Evolutionary conservation across 108 stramenopile genomes (phyloP).

Genomic region (Chaetoceros tenuissimus): DNA sequence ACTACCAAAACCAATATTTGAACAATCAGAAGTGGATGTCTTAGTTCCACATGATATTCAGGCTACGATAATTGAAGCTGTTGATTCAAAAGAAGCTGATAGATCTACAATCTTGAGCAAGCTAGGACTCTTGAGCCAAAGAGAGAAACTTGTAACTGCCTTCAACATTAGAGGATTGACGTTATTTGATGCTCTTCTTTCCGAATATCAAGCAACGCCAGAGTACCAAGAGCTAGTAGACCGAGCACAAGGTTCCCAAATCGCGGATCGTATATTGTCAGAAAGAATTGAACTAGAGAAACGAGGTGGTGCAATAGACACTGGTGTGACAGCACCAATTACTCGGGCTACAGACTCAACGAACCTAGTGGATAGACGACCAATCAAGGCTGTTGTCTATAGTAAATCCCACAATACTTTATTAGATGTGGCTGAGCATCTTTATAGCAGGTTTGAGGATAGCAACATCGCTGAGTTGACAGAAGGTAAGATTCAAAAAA

Average conservation of each 20-base stretch:
- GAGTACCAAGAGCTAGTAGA: slow-evolving; percentile 40
- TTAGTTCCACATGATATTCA: slow-evolving; percentile 19
- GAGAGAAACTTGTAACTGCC: slow-evolving; percentile 1
- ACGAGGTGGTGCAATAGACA: slow-evolving; percentile 24
- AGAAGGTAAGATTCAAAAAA: slow-evolving; percentile 22
- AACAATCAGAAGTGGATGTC: slow-evolving; percentile 31
- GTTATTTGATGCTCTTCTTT: too few relatives aligned
- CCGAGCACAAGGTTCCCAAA: slow-evolving; percentile 23
- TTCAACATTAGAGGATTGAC: slow-evolving; percentile 3
- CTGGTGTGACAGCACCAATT: too few relatives aligned
- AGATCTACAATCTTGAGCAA: slow-evolving; percentile 1
- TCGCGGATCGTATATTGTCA: slow-evolving; percentile 14
- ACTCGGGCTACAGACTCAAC: neutral
- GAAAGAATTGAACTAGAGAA: slow-evolving; percentile 10
- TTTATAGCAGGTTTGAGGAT: slow-evolving; percentile 16
- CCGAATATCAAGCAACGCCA: slow-evolving; percentile 17
- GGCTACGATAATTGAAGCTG: slow-evolving; percentile 19
- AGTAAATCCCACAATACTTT: slow-evolving; percentile 24
- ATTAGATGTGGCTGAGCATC: slow-evolving; percentile 30
- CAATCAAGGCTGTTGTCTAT: slow-evolving; percentile 51
- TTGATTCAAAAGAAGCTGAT: neutral
- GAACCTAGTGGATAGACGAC: slow-evolving; percentile 20
- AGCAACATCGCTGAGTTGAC: slow-evolving; percentile 41
- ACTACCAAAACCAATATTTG: slow-evolving; percentile 42
- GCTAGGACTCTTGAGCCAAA: neutral